Evolutionary conservation across 1,284 basidiomycete genomes (phyloP).

Genomic region (Volvariella volvacea): DNA sequence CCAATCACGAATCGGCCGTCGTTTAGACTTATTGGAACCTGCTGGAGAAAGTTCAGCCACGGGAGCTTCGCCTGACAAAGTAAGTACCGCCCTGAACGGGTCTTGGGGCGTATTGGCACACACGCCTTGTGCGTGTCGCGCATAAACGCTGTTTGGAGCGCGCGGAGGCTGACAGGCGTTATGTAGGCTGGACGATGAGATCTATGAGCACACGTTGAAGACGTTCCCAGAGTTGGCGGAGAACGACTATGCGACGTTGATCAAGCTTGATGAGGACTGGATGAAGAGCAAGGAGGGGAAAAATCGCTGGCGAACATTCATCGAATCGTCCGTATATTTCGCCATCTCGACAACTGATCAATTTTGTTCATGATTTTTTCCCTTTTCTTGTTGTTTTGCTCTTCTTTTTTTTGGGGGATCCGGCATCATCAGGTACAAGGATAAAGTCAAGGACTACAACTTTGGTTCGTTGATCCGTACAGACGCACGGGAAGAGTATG

Average conservation of each 20-base stretch:
- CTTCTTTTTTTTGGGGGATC: no score
- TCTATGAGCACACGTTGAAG: slow-evolving; percentile 71
- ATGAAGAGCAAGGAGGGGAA: slow-evolving; percentile 94
- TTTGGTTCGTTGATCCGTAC: slow-evolving; percentile 93
- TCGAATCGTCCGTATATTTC: slow-evolving; percentile 58
- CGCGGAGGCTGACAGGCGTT: background rate
- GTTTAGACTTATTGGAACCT: slow-evolving; percentile 95
- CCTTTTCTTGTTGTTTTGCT: background rate
- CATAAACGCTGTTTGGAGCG: no score
- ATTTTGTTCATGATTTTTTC: background rate
- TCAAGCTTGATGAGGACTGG: slow-evolving; percentile 83
- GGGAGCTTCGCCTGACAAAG: slow-evolving; percentile 78
- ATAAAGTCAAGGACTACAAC: slow-evolving; percentile 90
- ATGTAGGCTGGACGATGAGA: slow-evolving; percentile 90
- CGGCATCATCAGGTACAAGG: slow-evolving; percentile 60
- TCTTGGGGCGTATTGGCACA: no score
- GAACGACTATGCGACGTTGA: slow-evolving; percentile 59
- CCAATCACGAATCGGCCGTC: slow-evolving; percentile 10
- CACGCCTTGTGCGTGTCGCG: no score
- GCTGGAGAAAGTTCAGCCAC: slow-evolving; percentile 76
- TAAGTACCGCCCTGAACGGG: slow-evolving; percentile 26
- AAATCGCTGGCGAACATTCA: slow-evolving; percentile 88
- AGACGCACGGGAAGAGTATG: slow-evolving; percentile 79
- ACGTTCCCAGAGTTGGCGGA: slow-evolving; percentile 82
- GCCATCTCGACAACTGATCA: background rate